Evolutionary conservation across 2,329 filamentous ascomycete genomes (phyloP), one percentile per base, ranked within the genome.

Genomic region (Fusarium sp.): DNA sequence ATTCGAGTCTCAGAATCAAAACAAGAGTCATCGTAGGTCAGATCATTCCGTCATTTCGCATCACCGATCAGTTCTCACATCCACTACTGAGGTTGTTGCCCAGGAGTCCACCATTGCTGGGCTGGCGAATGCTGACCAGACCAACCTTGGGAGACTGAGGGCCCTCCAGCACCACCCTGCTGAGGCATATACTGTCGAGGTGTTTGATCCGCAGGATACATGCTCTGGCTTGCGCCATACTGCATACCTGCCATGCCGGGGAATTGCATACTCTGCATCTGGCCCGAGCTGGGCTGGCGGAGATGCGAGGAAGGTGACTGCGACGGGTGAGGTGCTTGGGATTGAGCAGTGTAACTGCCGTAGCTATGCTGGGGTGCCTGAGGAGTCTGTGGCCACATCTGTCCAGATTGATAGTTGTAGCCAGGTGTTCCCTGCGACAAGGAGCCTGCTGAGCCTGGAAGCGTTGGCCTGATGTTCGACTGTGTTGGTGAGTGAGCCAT

Each of bases 121-220:
- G 88, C 84, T 10, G 87, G 84, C 59, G 89, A 88, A 71, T 90
- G 88, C 71, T 90, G 88, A 37, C 87, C 81, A 8, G 82, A 82
- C 84, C 84, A 88, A 6, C 80, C 76, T 64, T 87, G 86, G 3
- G 83, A 82, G 22, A 83, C 83, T 7, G 84, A 80, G 13, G 85
- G 84, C 8, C 80, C 78, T 6, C 79, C 79, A 6, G 88, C 78
- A 71, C 84, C 79, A 77, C 85, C 80, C 78, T 89, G 83, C 78
- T 89, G 83, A 73, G 90, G 88, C 87, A 93, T 86, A 80, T 90
- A 91, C 74, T 89, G 86, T 52, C 88, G 82, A 6, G 87, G 85
- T 2, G 87, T 88, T 78, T 89, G 87, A 46, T 91, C 88, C 27
- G 87, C 79, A 19, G 86, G 80, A 70, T 89, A 89, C 72, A 90